Evolutionary conservation across 2,329 filamentous ascomycete species (phyloP), one percentile per base, ranked within the genome.

Genomic region (Alternaria viburni): DNA sequence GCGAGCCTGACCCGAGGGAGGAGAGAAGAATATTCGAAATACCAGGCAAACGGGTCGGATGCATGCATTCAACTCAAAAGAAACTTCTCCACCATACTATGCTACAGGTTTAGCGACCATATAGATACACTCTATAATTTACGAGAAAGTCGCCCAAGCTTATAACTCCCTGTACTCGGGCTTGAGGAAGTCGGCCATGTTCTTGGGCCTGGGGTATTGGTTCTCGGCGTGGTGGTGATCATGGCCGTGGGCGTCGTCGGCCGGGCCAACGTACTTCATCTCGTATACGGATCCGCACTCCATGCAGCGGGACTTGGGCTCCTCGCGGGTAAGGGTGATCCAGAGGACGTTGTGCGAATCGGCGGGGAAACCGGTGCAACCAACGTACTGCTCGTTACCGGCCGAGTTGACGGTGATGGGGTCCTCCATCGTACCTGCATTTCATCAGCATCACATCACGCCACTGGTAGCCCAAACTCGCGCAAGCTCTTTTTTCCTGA

Each of bases 211-310:
- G 82, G 90, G 88, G 80, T 86, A 86, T 73, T 82, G 80, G 77
- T 88, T 85, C 75, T 69, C 68, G 66, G 67, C 66, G 69, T 74
- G 70, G 62, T 73, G 75, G 70, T 80, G 75, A 69, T 76, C 73
- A 75, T 89, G 86, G 79, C 88, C 88, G 76, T 88, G 85, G 64
- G 86, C 83, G 80, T 94, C 90, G 71, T 96, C 91, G 79, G 90
- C 81, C 55, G 93, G 90, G 66, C 96, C 96, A 71, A 97, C 85
- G 83, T 97, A 99, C 81, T 97, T 91, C 92, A 98, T 96, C 90
- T 97, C 96, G 87, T 97, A 94, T 73, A 96, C 93, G 81, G 90
- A 93, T 74, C 96, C 96, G 85, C 96, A 99, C 87, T 99, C 96
- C 79, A 90, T 90, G 90, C 96, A 99, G 82, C 96, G 93, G 86